phyloP scores from a whole-genome alignment of 116 monocot species.

The Posidonia oceanica region DNA sequence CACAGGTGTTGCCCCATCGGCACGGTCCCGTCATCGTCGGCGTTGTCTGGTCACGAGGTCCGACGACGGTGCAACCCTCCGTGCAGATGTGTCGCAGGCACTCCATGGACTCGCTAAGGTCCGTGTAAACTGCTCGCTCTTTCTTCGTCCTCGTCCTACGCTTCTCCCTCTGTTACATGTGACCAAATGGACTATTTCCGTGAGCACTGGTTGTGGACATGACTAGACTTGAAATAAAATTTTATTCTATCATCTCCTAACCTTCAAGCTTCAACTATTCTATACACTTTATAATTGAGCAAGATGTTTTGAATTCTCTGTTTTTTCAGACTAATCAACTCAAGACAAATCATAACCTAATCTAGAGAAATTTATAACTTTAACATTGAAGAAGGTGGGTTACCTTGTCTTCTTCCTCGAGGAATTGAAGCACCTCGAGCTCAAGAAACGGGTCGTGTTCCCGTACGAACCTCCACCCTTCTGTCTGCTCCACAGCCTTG shows the following conservation, averaged over 20 bases:
- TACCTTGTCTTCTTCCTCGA: conserved; percentile 50
- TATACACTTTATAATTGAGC: too few species aligned
- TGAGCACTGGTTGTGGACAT: background rate
- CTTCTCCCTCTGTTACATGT: conserved; percentile 12
- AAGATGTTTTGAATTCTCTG: too few species aligned
- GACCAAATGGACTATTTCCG: background rate
- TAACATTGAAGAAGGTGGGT: background rate
- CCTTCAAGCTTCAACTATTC: too few species aligned
- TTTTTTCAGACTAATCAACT: too few species aligned
- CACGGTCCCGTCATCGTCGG: conserved; percentile 17
- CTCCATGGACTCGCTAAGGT: conserved; percentile 59
- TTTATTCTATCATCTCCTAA: too few species aligned
- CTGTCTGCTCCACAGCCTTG: conserved; percentile 34
- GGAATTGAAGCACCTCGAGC: conserved; percentile 48
- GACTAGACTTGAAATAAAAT: too few species aligned
- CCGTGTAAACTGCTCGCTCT: conserved; percentile 39
- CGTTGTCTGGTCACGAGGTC: conserved; percentile 21
- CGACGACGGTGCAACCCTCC: conserved; percentile 34
- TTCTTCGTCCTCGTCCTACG: conserved; percentile 34
- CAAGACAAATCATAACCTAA: background rate
- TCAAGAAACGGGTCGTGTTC: conserved; percentile 56
- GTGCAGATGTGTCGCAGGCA: conserved; percentile 63
- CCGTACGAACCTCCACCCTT: conserved; percentile 67
- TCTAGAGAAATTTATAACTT: too few species aligned
- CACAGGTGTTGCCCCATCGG: conserved; percentile 28